phyloP scores from a whole-genome alignment of 73 alveolate genomes.

The Paramecium bursaria region DNA sequence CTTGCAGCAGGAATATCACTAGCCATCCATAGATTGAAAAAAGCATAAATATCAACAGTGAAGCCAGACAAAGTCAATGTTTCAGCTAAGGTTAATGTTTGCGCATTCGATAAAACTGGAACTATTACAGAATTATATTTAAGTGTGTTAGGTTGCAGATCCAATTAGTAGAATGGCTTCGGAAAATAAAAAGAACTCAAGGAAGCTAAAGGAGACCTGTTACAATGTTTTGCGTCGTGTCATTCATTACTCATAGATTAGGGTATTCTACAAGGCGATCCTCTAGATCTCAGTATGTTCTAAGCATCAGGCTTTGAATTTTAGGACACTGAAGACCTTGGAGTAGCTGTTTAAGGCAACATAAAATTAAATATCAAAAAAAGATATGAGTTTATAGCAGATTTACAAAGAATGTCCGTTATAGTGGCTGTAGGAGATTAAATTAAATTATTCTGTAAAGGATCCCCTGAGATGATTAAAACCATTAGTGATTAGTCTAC shows the following conservation, averaged over 20 bases:
- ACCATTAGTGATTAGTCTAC: slow-evolving; percentile 73
- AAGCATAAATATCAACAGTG: slow-evolving; percentile 80
- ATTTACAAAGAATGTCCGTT: slow-evolving; percentile 91
- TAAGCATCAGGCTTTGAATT: slow-evolving; percentile 90
- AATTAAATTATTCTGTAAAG: slow-evolving; percentile 76
- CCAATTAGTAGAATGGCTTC: background rate
- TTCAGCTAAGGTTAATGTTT: slow-evolving; percentile 86
- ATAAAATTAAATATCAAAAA: background rate
- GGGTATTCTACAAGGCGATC: slow-evolving; percentile 93
- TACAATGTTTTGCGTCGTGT: slow-evolving; percentile 81
- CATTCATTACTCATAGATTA: slow-evolving; percentile 89
- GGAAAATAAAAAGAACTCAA: background rate
- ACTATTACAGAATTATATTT: slow-evolving; percentile 96
- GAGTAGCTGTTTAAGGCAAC: background rate
- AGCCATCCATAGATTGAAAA: slow-evolving; percentile 79
- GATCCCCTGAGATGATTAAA: slow-evolving; percentile 86
- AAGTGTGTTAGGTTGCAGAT: slow-evolving; percentile 79
- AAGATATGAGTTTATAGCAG: slow-evolving; percentile 16
- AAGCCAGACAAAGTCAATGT: slow-evolving; percentile 88
- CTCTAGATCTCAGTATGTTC: slow-evolving; percentile 95
- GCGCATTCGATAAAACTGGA: slow-evolving; percentile 97
- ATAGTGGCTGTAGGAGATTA: slow-evolving; percentile 73
- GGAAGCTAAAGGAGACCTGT: background rate
- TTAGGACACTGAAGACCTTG: slow-evolving; percentile 55
- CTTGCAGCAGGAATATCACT: slow-evolving; percentile 80